phyloP scores from a whole-genome alignment of 352 stramenopile species.

The Achlya hypogyna region DNA sequence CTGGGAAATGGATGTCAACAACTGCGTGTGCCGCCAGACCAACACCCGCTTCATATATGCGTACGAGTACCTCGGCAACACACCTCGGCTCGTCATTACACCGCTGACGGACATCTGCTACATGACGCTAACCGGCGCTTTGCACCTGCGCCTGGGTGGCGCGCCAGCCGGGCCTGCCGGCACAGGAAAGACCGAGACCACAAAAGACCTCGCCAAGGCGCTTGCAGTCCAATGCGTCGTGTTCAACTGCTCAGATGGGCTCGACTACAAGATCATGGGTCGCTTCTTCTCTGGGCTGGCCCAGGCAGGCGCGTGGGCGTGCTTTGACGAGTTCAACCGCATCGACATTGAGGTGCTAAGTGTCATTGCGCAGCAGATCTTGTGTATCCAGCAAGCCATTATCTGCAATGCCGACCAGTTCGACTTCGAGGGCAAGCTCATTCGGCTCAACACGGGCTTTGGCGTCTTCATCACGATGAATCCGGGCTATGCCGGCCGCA shows the following conservation, averaged over 20 bases:
- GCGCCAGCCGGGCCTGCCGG: slow-evolving; percentile 88
- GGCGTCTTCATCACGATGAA: slow-evolving; percentile 96
- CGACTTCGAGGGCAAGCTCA: slow-evolving; percentile 90
- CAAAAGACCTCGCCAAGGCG: slow-evolving; percentile 91
- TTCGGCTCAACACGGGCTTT: slow-evolving; percentile 86
- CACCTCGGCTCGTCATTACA: slow-evolving; percentile 71
- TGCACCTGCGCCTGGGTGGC: slow-evolving; percentile 88
- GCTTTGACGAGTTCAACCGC: slow-evolving; percentile 95
- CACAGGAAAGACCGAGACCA: slow-evolving; percentile 93
- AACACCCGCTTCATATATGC: slow-evolving; percentile 81
- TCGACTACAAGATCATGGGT: slow-evolving; percentile 97
- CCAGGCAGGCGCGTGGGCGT: slow-evolving; percentile 90
- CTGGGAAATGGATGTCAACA: slow-evolving; percentile 80
- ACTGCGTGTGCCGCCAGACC: slow-evolving; percentile 73
- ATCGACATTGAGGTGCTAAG: slow-evolving; percentile 94
- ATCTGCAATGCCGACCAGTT: slow-evolving; percentile 82
- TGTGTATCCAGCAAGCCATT: slow-evolving; percentile 92
- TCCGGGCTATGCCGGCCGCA: slow-evolving; percentile 87
- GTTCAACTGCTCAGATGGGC: slow-evolving; percentile 92
- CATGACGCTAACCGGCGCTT: slow-evolving; percentile 92
- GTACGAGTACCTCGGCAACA: slow-evolving; percentile 83
- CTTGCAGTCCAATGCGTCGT: slow-evolving; percentile 92
- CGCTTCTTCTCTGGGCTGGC: slow-evolving; percentile 92
- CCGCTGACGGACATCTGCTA: slow-evolving; percentile 83
- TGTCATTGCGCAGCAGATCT: slow-evolving; percentile 93